Evolutionary conservation across 495 filamentous ascomycete species (phyloP), one percentile per base, ranked within the genome.

Genomic region (Aspergillus olivimuriae): DNA sequence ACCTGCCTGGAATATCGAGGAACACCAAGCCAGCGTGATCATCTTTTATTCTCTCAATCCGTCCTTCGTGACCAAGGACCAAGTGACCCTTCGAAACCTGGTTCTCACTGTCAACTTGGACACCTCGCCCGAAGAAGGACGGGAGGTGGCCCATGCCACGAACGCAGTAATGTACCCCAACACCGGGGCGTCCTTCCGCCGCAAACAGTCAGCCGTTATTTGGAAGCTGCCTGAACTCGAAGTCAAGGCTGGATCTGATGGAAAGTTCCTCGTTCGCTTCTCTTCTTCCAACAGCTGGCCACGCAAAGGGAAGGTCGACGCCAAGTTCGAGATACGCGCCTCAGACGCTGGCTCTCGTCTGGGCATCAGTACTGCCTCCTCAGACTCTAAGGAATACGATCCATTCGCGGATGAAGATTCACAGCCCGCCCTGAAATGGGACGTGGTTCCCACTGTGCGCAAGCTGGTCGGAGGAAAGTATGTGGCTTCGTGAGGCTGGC

Each of bases 211-310:
- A n/a, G 62, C 89, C 4, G 82, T 95, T 11, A 87, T 81, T 57
- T 99, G 92, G 92, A 83, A 83, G 39, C 69, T 97, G 10, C 87
- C 86, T 17, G 94, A 97, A 52, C 61, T 97, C 11, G 77, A 82
- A 26, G 68, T 73, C 16, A 74, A 73, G 39, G 56, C 57, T 2
- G 64, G 61, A 10, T 54, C 66, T 6, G 69, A 74, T 47, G 72
- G 82, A 53, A 89, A 86, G 63, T 76, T 94, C 41, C 81, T 94
- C 6, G 87, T 82, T 43, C 79, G 89, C 7, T 87, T 95, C 46
- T 75, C 81, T 40, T 79, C 84, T 11, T 78, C 85, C n/a, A 86
- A 86, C 34, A 72, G 73, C 0, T 81, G 85, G 57, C 89, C 86
- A 2, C 78, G 78, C 56, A 81, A 84, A 21, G 87, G 88, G 2